These are phyloP conservation scores for Melocanna baccifera DNA, from an alignment of 176 grass and related monocot genomes.

Conservation along the genomic window DNA sequence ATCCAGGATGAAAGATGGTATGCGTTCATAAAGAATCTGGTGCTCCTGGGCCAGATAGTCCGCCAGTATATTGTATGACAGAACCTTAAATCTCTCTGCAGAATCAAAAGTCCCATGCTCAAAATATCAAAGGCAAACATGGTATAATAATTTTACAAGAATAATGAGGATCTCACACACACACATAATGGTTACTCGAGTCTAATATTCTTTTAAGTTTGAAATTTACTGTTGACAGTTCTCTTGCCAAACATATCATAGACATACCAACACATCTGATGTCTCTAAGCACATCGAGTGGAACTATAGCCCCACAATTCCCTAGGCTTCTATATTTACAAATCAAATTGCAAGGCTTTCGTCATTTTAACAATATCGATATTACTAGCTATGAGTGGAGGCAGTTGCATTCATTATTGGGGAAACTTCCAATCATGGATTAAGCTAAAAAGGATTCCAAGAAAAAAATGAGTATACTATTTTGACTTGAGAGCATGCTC, in stretches of 20 bases:
- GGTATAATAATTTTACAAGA: conserved; percentile 17
- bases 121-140: conserved; percentile 1
- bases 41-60: conserved; percentile 87
- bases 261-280: background rate
- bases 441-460: background rate
- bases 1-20: conserved; percentile 50
- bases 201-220: conserved; percentile 14
- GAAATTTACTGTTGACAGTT: background rate
- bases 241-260: background rate
- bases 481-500: background rate
- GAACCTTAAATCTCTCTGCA: conserved; percentile 78
- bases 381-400: background rate
- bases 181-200: conserved; percentile 7
- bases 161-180: background rate
- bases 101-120: conserved; percentile 29
- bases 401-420: background rate
- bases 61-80: conserved; percentile 97
- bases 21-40: conserved; percentile 55
- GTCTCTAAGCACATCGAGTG: conserved; percentile 7
- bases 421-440: background rate
- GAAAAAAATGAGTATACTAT: background rate
- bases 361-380: background rate
- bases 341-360: background rate
- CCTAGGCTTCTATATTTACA: background rate
- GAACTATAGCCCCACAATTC: conserved; percentile 6